Evolutionary conservation across 1,139 yeast genomes (phyloP), one percentile per base, ranked within the genome.

Genomic region (Pichia sp.): DNA sequence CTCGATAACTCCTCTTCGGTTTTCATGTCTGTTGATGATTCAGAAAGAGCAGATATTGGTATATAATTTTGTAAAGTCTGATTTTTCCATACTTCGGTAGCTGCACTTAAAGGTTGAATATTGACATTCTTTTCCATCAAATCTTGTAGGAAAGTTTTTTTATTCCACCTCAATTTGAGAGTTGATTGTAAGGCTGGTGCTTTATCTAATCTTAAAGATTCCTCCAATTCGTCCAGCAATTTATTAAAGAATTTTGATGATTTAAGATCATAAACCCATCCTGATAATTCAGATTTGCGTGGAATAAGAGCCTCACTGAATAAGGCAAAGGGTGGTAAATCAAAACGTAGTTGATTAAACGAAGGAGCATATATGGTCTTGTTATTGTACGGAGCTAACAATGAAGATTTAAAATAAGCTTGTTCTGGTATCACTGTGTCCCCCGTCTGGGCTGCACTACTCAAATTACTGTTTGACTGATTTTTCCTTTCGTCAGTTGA

Each of bases 21-120:
- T 26, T 28, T 18, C 11, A 35, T 3, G n/a, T 32, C 45, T 17
- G 40, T 34, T 17, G 49, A 40, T 6, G 38, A 36, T 4, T 47
- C 31, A 3, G 50, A 37, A 7, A 48, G 24, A 2, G 40, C 15
- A 3, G 46, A 37, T 8, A 10, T 30, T 30, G 45, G 44, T 6
- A 33, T 24, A 12, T 39, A 38, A 19, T 34, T 36, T 19, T 46
- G 43, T 14, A 48, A 23, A 12, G 49, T 49, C 17, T 39, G 41
- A 15, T 42, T 41, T 50, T 70, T 73, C 61, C 78, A 77, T 0
- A 74, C 73, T 58, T 86, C 95, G 53, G 85, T 86, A 28, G 83
- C 72, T 0, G 91, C 94, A 42, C 88, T 79, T 12, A 89, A 73
- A 1, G 98, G 97, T 60, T 88, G 96, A 32, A 91, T 79, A 12